These are phyloP conservation scores for Talaromyces islandicus DNA, from an alignment of 2,329 filamentous ascomycete genomes.

Conservation along the genomic window DNA sequence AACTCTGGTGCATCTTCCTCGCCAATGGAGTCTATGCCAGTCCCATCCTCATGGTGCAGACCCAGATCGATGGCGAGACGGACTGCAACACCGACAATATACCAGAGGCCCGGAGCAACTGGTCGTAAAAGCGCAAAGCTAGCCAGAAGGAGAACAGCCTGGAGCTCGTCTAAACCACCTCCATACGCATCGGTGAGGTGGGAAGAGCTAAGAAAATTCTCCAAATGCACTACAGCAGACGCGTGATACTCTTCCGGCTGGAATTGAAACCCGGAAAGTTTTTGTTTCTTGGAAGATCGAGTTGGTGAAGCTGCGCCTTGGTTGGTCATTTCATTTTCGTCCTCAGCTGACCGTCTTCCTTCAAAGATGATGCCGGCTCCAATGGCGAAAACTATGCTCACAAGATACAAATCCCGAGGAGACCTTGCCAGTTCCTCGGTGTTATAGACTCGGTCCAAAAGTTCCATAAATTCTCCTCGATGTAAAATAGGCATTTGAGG, in stretches of 20 bases:
- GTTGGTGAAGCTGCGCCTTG: constrained; percentile 18
- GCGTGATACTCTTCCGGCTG: constrained; percentile 96
- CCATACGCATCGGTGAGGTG: constrained; percentile 62
- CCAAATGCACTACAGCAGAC: constrained; percentile 85
- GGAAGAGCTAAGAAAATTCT: constrained; percentile 70
- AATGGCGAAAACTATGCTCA: constrained; percentile 97
- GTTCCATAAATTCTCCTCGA: constrained; percentile 78
- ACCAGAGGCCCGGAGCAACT: constrained; percentile 91
- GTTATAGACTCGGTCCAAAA: constrained; percentile 77
- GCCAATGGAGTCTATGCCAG: constrained; percentile 50
- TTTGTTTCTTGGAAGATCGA: constrained; percentile 44
- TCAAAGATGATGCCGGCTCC: constrained; percentile 86
- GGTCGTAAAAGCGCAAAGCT: constrained; percentile 87
- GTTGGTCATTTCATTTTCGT: constrained; percentile 15
- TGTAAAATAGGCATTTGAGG: constrained; percentile 93
- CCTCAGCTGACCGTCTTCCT: constrained; percentile 27
- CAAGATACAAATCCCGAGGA: constrained; percentile 78
- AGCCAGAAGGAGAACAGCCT: constrained; percentile 84
- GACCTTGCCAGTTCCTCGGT: constrained; percentile 61
- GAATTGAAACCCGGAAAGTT: constrained; percentile 53
- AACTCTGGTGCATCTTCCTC: constrained; percentile 26
- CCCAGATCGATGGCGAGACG: constrained; percentile 86
- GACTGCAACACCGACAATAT: constrained; percentile 91
- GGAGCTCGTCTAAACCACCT: constrained; percentile 86
- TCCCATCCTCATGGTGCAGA: constrained; percentile 85